Base-by-base conservation (phyloP, 805 yeast species). In the Cyberlindnera samutprakarnensis region DNA sequence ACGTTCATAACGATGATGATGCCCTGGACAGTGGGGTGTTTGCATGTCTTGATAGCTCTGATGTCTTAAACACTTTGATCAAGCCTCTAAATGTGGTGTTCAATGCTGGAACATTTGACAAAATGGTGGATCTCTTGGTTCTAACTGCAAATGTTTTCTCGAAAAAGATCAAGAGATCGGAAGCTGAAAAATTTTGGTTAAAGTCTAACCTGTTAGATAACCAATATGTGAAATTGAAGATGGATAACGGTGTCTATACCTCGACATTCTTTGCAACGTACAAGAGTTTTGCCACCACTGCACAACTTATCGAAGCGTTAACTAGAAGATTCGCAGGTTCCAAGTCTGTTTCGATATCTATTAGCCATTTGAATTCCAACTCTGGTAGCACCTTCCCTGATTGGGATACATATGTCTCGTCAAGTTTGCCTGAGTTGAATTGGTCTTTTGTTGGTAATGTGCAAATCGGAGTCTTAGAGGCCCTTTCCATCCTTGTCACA, bases 401-500 rank as follows among this genome's bases (percentile, higher is more conserved):
- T 25, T 82, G 92, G 92, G 64, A 63, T 22, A 39, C 51, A 3
- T 56, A 39, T 13, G 41, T 58, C 8, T 32, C 49, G 7, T 31
- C 57, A 4, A 61, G 62, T 27, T 61, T 70, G 18, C 60, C 68
- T 1, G 68, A 69, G 4, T 64, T 80, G 21, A 81, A 79, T 44
- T 76, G 79, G 67, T 68, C 68, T 27, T 68, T 75, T 33, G 76
- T 84, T 27, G 76, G 81, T 9, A 84, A 78, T 48, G 82, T 88
- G 26, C 92, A 87, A 50, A 65, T 81, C 23, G 94, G 94, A 25
- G 74, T 87, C 20, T 61, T 87, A 37, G 94, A 84, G 50, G 84
- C 86, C 0, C 60, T 86, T 35, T 68, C 75, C 27, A 69, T 79
- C 19, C 68, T 94, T 54, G 73, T 85, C 14, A 68, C 73, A 28